These are phyloP conservation scores for Picea sitchensis DNA, from an alignment of 75 land plant species.

Conservation along the genomic window DNA sequence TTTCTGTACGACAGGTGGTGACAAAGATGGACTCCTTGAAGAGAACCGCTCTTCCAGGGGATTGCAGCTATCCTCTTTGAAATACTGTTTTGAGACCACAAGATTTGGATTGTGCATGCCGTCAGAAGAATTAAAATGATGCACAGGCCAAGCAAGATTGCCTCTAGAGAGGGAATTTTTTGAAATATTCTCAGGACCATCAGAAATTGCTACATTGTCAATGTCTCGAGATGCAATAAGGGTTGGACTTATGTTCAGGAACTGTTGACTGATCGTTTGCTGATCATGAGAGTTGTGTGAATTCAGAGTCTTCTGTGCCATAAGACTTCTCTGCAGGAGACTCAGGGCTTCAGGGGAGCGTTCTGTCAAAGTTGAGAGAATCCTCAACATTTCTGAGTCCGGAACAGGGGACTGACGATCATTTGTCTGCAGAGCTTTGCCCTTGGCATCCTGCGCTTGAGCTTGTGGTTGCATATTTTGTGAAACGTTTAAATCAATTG, in stretches of 20 bases:
- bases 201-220: constrained; percentile 22
- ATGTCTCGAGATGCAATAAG: constrained; percentile 11
- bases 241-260: not conserved
- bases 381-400: not conserved
- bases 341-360: constrained; percentile 22
- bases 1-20: constrained; percentile 50
- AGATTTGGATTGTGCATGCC: constrained; percentile 35
- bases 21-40: constrained; percentile 24
- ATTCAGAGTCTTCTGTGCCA: constrained; percentile 1
- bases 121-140: constrained; percentile 47
- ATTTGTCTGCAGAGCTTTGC: not conserved
- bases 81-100: constrained; percentile 29
- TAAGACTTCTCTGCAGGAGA: not conserved
- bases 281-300: not conserved
- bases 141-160: constrained; percentile 22
- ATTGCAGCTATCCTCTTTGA: constrained; percentile 51
- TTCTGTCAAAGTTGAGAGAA: constrained; percentile 4
- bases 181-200: constrained; percentile 20
- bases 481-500: constrained; percentile 21
- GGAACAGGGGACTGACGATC: not conserved
- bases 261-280: not conserved
- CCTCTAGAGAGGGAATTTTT: constrained; percentile 20
- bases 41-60: constrained; percentile 52
- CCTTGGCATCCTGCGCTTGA: not conserved
- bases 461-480: constrained; percentile 13